Percentiles rank a stretch among this genome's conserved stretches.
These are phyloP conservation scores for Candida verbasci DNA, from an alignment of 805 yeast genomes.

Conservation along the genomic window DNA sequence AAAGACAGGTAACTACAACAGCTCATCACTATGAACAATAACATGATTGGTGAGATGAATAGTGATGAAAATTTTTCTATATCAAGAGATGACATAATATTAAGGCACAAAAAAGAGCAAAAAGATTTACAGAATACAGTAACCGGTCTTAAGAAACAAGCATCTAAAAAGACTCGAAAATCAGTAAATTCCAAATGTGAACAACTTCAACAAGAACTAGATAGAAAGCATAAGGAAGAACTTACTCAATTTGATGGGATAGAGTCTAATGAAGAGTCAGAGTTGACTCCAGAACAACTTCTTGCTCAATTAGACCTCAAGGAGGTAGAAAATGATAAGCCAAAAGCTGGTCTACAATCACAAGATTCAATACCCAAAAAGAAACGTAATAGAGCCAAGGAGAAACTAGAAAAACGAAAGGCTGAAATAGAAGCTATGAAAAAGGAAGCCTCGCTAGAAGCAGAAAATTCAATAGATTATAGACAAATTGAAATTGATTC, in stretches of 20 bases:
- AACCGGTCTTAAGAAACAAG: slow-evolving; percentile 79
- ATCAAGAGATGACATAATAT: slow-evolving; percentile 42
- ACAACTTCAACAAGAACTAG: slow-evolving; percentile 54
- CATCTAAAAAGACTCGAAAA: slow-evolving; percentile 73
- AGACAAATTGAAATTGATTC: slow-evolving; percentile 69
- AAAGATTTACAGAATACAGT: slow-evolving; percentile 62
- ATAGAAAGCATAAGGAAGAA: slow-evolving; percentile 53
- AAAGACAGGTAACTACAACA: too few relatives aligned
- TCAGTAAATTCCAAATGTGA: slow-evolving; percentile 57
- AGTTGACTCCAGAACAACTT: slow-evolving; percentile 62
- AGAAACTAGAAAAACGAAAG: slow-evolving; percentile 70
- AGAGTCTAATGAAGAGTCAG: slow-evolving; percentile 20
- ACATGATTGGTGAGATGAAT: background rate
- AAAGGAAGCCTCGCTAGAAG: slow-evolving; percentile 69
- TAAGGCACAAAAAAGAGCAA: slow-evolving; percentile 65
- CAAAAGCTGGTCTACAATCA: background rate
- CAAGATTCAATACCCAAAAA: slow-evolving; percentile 5
- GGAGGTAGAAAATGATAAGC: background rate
- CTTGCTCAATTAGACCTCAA: slow-evolving; percentile 46
- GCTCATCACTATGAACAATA: slow-evolving; percentile 1
- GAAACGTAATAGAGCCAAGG: slow-evolving; percentile 80
- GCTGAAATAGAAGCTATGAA: slow-evolving; percentile 60
- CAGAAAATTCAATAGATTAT: slow-evolving; percentile 59
- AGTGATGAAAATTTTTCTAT: too few relatives aligned
- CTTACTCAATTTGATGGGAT: slow-evolving; percentile 18